These are phyloP conservation scores for Penicillium manginii DNA, from an alignment of 495 filamentous ascomycete genomes.

Conservation along the genomic window DNA sequence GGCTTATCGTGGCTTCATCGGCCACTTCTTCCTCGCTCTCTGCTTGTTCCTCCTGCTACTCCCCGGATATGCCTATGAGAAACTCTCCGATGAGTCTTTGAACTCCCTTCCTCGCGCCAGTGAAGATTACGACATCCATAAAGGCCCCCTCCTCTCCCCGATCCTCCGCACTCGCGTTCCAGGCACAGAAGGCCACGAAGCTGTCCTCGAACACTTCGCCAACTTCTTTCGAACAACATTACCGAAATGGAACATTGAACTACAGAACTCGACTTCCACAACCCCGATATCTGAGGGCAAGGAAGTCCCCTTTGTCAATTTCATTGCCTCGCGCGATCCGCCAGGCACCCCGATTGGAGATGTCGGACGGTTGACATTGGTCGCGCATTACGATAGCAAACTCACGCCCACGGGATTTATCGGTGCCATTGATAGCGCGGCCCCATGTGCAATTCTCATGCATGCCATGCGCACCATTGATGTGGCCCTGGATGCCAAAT, in stretches of 20 bases:
- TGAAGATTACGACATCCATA: slow-evolving; percentile 78
- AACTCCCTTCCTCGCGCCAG: slow-evolving; percentile 66
- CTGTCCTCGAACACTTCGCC: slow-evolving; percentile 79
- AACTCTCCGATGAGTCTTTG: slow-evolving; percentile 73
- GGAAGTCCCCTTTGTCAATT: slow-evolving; percentile 80
- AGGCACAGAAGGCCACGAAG: slow-evolving; percentile 75
- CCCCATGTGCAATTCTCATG: slow-evolving; percentile 90
- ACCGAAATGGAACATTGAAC: slow-evolving; percentile 76
- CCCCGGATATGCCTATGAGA: slow-evolving; percentile 62
- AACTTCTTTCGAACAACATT: slow-evolving; percentile 75
- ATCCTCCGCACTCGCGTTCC: slow-evolving; percentile 91
- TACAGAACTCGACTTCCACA: slow-evolving; percentile 82
- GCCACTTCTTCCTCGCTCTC: slow-evolving; percentile 35
- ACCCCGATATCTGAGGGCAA: slow-evolving; percentile 73
- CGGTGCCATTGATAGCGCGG: slow-evolving; percentile 91
- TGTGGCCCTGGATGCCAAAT: slow-evolving; percentile 75
- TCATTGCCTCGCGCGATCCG: slow-evolving; percentile 88
- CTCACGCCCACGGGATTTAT: slow-evolving; percentile 84
- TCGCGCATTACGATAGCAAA: slow-evolving; percentile 94
- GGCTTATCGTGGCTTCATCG: slow-evolving; percentile 31
- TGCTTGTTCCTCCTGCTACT: slow-evolving; percentile 32
- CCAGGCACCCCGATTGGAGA: slow-evolving; percentile 76
- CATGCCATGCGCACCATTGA: slow-evolving; percentile 83
- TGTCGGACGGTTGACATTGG: slow-evolving; percentile 78
- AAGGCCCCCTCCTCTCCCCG: slow-evolving; percentile 76